A percentile compares a stretch with the other conserved stretches of the same genome.
phyloP scores from a whole-genome alignment of 2,329 filamentous ascomycete species.

The Claviceps maximensis region DNA sequence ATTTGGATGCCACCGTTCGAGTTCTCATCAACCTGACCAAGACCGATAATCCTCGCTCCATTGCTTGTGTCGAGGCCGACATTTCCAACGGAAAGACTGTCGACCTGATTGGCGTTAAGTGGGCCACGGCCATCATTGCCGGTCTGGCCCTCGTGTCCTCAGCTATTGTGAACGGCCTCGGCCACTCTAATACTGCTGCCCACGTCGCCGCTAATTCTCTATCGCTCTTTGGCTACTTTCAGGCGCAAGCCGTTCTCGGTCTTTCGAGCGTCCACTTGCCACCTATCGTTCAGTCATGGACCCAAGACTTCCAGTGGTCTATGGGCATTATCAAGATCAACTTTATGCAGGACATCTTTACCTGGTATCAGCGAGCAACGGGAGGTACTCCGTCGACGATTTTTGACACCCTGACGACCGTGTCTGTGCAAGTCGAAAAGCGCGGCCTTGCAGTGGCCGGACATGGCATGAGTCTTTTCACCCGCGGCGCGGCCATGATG shows the following conservation, averaged over 20 bases:
- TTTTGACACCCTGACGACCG: slow-evolving; percentile 57
- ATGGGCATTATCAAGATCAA: slow-evolving; percentile 84
- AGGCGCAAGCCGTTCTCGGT: slow-evolving; percentile 83
- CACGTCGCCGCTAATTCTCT: slow-evolving; percentile 89
- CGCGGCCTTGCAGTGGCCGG: slow-evolving; percentile 29
- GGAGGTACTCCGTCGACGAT: slow-evolving; percentile 73
- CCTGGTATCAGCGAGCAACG: slow-evolving; percentile 91
- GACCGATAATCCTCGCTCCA: slow-evolving; percentile 35
- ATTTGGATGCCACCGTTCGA: slow-evolving; percentile 75
- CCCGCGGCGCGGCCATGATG: slow-evolving; percentile 41
- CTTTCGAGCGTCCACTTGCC: slow-evolving; percentile 71
- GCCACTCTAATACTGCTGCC: slow-evolving; percentile 85
- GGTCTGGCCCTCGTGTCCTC: slow-evolving; percentile 73
- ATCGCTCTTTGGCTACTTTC: slow-evolving; percentile 90
- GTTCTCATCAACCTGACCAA: slow-evolving; percentile 66
- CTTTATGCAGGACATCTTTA: slow-evolving; percentile 82
- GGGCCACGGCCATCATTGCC: slow-evolving; percentile 78
- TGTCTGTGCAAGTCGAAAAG: slow-evolving; percentile 76
- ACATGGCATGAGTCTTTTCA: slow-evolving; percentile 31
- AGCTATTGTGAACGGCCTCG: slow-evolving; percentile 76
- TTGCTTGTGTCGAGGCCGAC: slow-evolving; percentile 78
- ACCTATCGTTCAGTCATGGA: slow-evolving; percentile 84
- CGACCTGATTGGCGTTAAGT: slow-evolving; percentile 75
- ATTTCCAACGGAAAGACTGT: slow-evolving; percentile 90
- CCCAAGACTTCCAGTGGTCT: slow-evolving; percentile 95